Evolutionary conservation across 108 stramenopile genomes (phyloP).

Genomic region (Cyclotella cryptica): DNA sequence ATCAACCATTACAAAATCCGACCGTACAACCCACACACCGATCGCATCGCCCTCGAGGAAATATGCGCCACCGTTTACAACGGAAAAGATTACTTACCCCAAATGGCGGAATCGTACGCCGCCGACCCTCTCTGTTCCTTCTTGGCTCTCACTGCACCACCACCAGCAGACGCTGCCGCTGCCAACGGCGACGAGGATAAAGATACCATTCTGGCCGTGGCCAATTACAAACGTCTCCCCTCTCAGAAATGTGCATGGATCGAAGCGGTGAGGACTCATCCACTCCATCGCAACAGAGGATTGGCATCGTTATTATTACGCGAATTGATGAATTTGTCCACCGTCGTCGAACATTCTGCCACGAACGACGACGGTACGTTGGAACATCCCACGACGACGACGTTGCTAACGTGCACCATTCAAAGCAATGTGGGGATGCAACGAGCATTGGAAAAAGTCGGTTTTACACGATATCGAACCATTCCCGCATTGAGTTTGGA

Average conservation of each 20-base stretch:
- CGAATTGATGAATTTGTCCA: conserved; percentile 17
- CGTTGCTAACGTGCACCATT: conserved; percentile 50
- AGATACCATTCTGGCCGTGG: conserved; percentile 37
- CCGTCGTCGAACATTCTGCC: conserved; percentile 20
- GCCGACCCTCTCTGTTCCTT: conserved; percentile 48
- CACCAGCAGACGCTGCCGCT: too few relatives aligned
- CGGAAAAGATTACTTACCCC: conserved; percentile 46
- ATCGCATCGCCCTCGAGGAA: conserved; percentile 36
- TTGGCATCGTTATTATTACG: conserved; percentile 39
- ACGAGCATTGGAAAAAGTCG: conserved; percentile 41
- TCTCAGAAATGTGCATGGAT: conserved; percentile 50
- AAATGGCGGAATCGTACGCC: conserved; percentile 39
- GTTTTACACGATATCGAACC: conserved; percentile 29
- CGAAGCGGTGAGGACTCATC: conserved; percentile 54
- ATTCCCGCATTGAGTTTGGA: conserved; percentile 29
- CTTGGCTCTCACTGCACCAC: conserved; percentile 21
- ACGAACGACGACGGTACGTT: not conserved
- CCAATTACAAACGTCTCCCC: conserved; percentile 48
- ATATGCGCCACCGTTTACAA: conserved; percentile 49
- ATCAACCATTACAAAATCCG: conserved; percentile 22
- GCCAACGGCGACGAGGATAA: conserved; percentile 36
- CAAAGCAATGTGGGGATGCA: conserved; percentile 50
- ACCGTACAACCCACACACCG: conserved; percentile 45
- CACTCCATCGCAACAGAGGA: conserved; percentile 42
- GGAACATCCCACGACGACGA: conserved; percentile 5